Percentiles rank a stretch among this genome's conserved stretches.
Conservation (phyloP, 345 rosid genomes). For the Gossypium australe region DNA sequence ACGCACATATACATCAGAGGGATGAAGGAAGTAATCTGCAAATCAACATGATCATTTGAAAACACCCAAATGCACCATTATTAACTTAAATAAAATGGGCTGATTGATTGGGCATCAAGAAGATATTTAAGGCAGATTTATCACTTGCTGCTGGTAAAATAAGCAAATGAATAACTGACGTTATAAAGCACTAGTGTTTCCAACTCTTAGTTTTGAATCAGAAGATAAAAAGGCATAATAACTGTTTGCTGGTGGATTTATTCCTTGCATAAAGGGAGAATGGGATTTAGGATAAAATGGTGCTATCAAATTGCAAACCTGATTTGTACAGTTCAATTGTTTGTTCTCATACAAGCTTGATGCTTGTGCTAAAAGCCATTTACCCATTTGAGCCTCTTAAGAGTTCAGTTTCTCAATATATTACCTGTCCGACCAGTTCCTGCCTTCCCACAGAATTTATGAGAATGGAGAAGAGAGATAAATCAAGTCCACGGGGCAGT, state of each 20-base stretch:
- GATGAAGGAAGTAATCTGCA: conserved; percentile 55
- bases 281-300: neutral
- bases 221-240: neutral
- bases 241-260: neutral
- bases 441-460: conserved; percentile 52
- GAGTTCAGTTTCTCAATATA: neutral
- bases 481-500: conserved; percentile 48
- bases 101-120: neutral
- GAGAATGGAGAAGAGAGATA: conserved; percentile 66
- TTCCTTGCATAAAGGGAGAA: neutral
- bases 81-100: neutral
- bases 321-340: conserved; percentile 4
- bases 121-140: neutral
- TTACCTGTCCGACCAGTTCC: conserved; percentile 53
- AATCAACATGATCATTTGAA: conserved; percentile 1
- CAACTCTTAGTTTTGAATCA: neutral
- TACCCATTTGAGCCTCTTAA: neutral
- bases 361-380: neutral
- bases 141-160: neutral
- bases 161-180: neutral
- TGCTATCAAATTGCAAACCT: neutral
- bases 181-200: neutral
- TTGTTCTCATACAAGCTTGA: neutral
- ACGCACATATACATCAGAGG: conserved; percentile 87
- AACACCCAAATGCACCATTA: neutral